phyloP scores from a whole-genome alignment of 2,329 filamentous ascomycete genomes.

The Fusarium oxysporum region DNA sequence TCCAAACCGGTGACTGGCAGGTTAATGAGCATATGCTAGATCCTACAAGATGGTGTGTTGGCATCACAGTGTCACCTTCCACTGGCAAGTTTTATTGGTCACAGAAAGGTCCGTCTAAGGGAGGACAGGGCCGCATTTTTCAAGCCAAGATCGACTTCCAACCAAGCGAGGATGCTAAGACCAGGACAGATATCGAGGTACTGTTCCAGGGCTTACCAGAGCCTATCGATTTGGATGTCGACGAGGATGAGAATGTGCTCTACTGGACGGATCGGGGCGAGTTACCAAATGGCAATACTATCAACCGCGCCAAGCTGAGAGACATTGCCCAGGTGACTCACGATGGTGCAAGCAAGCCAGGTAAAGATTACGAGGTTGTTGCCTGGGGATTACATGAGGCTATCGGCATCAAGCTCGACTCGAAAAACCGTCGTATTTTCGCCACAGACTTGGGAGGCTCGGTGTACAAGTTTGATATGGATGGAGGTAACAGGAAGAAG shows the following conservation, averaged over 20 bases:
- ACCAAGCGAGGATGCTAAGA: neutral
- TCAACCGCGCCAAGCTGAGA: neutral
- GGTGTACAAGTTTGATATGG: conserved; percentile 6
- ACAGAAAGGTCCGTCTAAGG: neutral
- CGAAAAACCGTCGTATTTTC: neutral
- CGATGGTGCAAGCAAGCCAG: neutral
- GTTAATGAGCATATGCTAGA: neutral
- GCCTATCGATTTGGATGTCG: neutral
- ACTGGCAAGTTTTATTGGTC: conserved; percentile 11
- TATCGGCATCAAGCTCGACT: neutral
- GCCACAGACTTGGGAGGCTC: neutral
- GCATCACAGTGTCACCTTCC: neutral
- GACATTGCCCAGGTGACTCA: accelerated
- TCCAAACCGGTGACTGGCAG: neutral
- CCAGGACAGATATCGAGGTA: neutral
- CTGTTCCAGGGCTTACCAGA: neutral
- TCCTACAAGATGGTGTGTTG: neutral
- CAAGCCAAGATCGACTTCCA: neutral
- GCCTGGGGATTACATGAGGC: neutral
- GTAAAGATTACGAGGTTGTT: neutral
- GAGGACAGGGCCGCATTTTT: neutral
- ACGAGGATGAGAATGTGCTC: neutral
- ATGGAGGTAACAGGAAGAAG: neutral
- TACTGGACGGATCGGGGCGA: conserved; percentile 16
- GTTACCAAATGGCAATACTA: neutral